A percentile compares a stretch with the other conserved stretches of the same genome.
These are phyloP conservation scores for Salvia rosmarinus DNA, from an alignment of 257 asterid genomes.

Conservation along the genomic window DNA sequence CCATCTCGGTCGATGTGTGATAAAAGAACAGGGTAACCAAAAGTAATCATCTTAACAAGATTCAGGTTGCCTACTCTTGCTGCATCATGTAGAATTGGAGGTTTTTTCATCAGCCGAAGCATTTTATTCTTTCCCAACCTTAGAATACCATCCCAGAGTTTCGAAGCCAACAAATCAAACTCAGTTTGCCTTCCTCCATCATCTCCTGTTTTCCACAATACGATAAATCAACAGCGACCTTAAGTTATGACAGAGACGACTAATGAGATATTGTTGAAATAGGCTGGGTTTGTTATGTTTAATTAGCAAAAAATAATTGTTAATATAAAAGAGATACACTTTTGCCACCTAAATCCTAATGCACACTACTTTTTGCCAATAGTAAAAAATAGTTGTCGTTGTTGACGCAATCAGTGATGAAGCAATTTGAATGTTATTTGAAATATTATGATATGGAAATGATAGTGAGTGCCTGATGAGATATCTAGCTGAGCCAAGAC, in stretches of 20 bases:
- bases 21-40: not conserved
- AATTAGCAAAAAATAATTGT: too few species aligned
- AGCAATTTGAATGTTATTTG: too few species aligned
- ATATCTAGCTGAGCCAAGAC: not conserved
- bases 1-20: not conserved
- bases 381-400: too few species aligned
- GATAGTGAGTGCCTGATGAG: not conserved
- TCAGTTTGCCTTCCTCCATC: not conserved
- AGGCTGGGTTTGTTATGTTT: too few species aligned
- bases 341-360: too few species aligned
- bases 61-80: not conserved
- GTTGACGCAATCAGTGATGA: too few species aligned
- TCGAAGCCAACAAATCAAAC: not conserved
- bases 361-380: too few species aligned
- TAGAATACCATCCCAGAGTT: not conserved
- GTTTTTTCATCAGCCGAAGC: not conserved
- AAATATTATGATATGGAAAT: not conserved
- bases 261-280: too few species aligned
- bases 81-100: not conserved
- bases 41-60: not conserved
- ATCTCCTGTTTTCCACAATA: not conserved
- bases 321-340: too few species aligned
- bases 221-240: not conserved
- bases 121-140: not conserved
- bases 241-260: too few species aligned